phyloP scores from a whole-genome alignment of 306 rosid species.

The Malus domestica region ASM211411v1 NC_041795.1:7190501-7191000 shows the following conservation, averaged over 20 bases:
- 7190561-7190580: not conserved
- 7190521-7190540: not conserved
- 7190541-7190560: not conserved
- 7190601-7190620: not conserved
- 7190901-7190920: conserved; percentile 56
- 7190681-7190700: conserved; percentile 62
- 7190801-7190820: not conserved
- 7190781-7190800: not conserved
- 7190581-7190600: not conserved
- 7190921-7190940: conserved; percentile 57
- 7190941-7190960: conserved; percentile 60
- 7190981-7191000: conserved; percentile 15
- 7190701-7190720: conserved; percentile 36
- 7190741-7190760: not conserved
- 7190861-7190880: not conserved
- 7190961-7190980: conserved; percentile 53
- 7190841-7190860: not conserved
- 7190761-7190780: not conserved
- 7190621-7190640: not conserved
- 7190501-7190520: not conserved
- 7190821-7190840: conserved; percentile 32
- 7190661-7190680: not conserved
- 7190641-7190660: not conserved
- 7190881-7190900: conserved; percentile 12
- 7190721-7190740: conserved; percentile 27